phyloP scores from a whole-genome alignment of 2,329 filamentous ascomycete species.

The Diplocarpon mali region DNA sequence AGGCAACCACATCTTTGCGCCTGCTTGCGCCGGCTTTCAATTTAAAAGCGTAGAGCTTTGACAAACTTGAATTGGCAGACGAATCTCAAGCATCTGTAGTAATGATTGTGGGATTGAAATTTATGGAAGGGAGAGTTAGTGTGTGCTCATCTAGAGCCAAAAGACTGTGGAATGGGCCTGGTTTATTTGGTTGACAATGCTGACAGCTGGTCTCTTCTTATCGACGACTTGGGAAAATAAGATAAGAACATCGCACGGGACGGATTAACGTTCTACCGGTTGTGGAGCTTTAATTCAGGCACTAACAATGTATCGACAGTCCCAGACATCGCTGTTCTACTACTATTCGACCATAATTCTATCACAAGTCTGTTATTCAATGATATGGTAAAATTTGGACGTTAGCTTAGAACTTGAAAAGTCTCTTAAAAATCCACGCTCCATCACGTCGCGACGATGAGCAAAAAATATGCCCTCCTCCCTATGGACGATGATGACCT shows the following conservation, averaged over 20 bases:
- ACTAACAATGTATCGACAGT: too few species aligned
- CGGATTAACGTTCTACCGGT: neutral
- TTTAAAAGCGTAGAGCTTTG: conserved; percentile 4
- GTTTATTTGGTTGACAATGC: conserved; percentile 13
- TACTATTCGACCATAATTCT: too few species aligned
- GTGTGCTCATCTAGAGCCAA: neutral
- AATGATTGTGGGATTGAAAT: conserved; percentile 12
- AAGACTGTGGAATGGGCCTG: conserved; percentile 5
- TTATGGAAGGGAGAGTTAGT: conserved; percentile 3
- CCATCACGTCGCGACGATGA: conserved; percentile 16
- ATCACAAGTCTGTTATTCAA: too few species aligned
- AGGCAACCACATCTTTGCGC: conserved; percentile 38
- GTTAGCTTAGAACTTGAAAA: neutral
- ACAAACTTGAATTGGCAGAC: conserved; percentile 9
- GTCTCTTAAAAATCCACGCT: neutral
- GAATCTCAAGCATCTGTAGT: conserved; percentile 8
- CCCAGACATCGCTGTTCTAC: too few species aligned
- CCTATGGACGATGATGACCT: conserved; percentile 56
- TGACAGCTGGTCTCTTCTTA: conserved; percentile 15
- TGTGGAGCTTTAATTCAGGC: neutral
- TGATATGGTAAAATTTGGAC: neutral
- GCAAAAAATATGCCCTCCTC: conserved; percentile 55
- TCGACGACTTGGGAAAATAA: conserved; percentile 3
- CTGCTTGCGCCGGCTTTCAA: conserved; percentile 14
- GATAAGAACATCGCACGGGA: neutral